A percentile compares a stretch with the other conserved stretches of the same genome.
Evolutionary conservation across 1,139 yeast species (phyloP).

Genomic region (Saccharomycopsis crataegensis): DNA sequence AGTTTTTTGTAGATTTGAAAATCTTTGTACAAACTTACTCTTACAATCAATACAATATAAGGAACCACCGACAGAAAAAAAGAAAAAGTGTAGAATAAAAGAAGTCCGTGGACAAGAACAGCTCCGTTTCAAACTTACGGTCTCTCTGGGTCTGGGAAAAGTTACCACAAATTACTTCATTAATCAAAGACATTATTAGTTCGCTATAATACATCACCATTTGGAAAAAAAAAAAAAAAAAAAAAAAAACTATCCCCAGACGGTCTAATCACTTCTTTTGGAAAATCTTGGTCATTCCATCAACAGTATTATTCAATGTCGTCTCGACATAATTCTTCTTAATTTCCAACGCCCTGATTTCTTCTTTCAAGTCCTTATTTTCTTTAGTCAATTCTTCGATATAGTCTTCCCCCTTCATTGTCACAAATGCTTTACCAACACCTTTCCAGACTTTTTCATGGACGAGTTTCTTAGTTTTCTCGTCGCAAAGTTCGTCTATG

Average conservation of each 20-base stretch:
- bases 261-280: not conserved
- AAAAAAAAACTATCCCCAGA: not conserved
- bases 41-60: too few relatives aligned
- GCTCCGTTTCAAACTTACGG: too few relatives aligned
- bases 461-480: not conserved
- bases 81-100: too few relatives aligned
- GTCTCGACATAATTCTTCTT: slow-evolving; percentile 19
- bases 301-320: slow-evolving; percentile 17
- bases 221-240: not conserved
- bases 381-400: slow-evolving; percentile 9
- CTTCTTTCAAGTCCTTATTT: slow-evolving; percentile 14
- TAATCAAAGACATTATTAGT: not conserved
- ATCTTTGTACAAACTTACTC: too few relatives aligned
- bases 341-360: slow-evolving; percentile 13
- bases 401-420: slow-evolving; percentile 2
- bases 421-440: slow-evolving; percentile 18
- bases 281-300: slow-evolving; percentile 18
- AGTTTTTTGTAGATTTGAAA: too few relatives aligned
- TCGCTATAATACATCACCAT: not conserved
- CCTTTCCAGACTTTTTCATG: slow-evolving; percentile 18
- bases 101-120: too few relatives aligned
- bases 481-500: slow-evolving; percentile 6
- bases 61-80: too few relatives aligned
- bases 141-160: too few relatives aligned
- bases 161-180: too few relatives aligned